These are phyloP conservation scores for Kernera saxatilis DNA, from an alignment of 345 rosid genomes.

Conservation along the genomic window DNA sequence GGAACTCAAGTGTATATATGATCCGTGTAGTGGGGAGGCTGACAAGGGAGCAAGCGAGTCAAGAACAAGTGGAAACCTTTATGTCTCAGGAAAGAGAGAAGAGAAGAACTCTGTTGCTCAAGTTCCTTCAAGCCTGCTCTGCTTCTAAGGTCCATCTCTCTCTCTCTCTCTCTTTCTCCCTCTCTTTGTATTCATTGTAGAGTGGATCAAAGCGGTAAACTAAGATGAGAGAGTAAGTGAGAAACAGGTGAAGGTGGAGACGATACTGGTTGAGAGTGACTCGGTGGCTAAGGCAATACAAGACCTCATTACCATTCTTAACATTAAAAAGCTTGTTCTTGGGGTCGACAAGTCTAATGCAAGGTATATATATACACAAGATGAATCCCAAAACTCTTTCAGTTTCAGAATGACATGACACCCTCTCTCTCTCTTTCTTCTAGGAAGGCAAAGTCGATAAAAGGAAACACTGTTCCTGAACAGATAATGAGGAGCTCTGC, in stretches of 20 bases:
- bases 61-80: conserved; percentile 49
- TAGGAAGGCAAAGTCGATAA: conserved; percentile 49
- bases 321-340: conserved; percentile 67
- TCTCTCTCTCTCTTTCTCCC: background rate
- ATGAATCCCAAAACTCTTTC: background rate
- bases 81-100: conserved; percentile 61
- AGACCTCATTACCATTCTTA: conserved; percentile 67
- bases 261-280: conserved; percentile 73
- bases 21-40: conserved; percentile 56
- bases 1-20: conserved; percentile 10
- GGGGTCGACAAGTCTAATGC: conserved; percentile 59
- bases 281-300: conserved; percentile 55
- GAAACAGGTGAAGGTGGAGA: conserved; percentile 63
- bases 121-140: conserved; percentile 45
- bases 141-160: conserved; percentile 44
- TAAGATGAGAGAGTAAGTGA: background rate
- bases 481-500: conserved; percentile 44
- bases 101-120: conserved; percentile 50
- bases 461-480: conserved; percentile 48
- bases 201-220: background rate
- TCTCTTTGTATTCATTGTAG: background rate
- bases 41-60: conserved; percentile 52
- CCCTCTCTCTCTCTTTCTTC: background rate
- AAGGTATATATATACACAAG: conserved; percentile 35
- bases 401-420: conserved; percentile 3